phyloP scores from a whole-genome alignment of 2,329 filamentous ascomycete genomes.

The Neoscytalidium dimidiatum region DNA sequence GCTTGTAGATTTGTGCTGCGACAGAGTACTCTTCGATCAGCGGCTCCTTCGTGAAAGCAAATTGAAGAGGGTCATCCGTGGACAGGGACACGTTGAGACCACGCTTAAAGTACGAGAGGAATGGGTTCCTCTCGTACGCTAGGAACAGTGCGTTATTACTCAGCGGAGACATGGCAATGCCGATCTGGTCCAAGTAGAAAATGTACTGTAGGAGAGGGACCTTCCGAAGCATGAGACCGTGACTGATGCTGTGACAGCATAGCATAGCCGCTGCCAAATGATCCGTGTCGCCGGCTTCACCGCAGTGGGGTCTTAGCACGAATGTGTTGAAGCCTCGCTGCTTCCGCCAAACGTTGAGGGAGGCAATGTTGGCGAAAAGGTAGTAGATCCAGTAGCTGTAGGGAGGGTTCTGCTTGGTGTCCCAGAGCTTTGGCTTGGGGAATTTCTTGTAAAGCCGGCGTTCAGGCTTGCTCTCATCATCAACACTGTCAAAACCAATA shows the following conservation, averaged over 20 bases:
- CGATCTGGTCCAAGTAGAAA: slow-evolving; percentile 97
- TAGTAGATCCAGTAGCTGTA: slow-evolving; percentile 99
- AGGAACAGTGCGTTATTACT: slow-evolving; percentile 97
- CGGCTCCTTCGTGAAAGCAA: slow-evolving; percentile 97
- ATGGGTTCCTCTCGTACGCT: slow-evolving; percentile 95
- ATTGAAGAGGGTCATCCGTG: slow-evolving; percentile 95
- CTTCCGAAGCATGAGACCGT: slow-evolving; percentile 88
- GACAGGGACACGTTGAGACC: slow-evolving; percentile 95
- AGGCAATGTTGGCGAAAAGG: slow-evolving; percentile 89
- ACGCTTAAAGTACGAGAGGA: slow-evolving; percentile 91
- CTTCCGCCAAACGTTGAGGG: slow-evolving; percentile 88
- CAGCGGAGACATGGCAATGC: slow-evolving; percentile 98
- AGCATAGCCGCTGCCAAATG: slow-evolving; percentile 89
- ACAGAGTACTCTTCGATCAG: slow-evolving; percentile 98
- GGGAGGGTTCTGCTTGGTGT: slow-evolving; percentile 90
- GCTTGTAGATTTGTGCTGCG: slow-evolving; percentile 96
- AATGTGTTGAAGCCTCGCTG: slow-evolving; percentile 95
- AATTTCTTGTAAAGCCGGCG: slow-evolving; percentile 94
- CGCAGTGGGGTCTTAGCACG: slow-evolving; percentile 87
- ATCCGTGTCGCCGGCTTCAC: slow-evolving; percentile 95
- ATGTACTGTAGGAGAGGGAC: slow-evolving; percentile 94
- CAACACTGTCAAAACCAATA: slow-evolving; percentile 95
- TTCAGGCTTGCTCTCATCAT: slow-evolving; percentile 97
- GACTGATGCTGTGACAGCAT: slow-evolving; percentile 95
- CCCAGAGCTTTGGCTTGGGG: slow-evolving; percentile 85